Percentiles rank a stretch among this genome's conserved stretches.
Conservation (phyloP, 331 rosid species). For the Telfairia occidentalis region DNA sequence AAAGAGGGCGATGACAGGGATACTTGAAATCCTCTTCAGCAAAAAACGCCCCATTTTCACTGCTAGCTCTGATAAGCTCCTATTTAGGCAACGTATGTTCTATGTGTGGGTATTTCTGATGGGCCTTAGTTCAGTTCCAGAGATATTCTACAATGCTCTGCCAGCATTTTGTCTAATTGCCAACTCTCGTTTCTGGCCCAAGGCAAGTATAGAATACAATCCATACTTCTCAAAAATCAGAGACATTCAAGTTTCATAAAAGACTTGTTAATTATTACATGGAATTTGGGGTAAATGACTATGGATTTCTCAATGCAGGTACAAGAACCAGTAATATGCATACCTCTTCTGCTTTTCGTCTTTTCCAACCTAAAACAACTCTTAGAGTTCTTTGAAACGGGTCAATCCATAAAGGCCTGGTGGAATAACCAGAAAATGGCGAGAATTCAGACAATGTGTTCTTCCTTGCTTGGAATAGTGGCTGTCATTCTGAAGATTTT, state of each 20-base stretch:
- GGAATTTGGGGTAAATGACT: not conserved
- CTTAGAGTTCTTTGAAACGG: slow-evolving; percentile 21
- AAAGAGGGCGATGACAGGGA: slow-evolving; percentile 60
- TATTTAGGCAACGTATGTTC: slow-evolving; percentile 31
- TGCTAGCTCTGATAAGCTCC: slow-evolving; percentile 35
- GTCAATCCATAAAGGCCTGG: slow-evolving; percentile 43
- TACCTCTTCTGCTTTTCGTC: slow-evolving; percentile 19
- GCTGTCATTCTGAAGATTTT: slow-evolving; percentile 22
- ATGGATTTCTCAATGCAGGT: slow-evolving; percentile 7
- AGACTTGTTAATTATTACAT: not conserved
- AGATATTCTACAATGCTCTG: slow-evolving; percentile 39
- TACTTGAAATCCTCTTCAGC: slow-evolving; percentile 37
- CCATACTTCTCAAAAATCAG: not conserved
- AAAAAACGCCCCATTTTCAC: slow-evolving; percentile 35
- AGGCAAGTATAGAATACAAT: slow-evolving; percentile 24
- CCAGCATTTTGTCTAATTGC: slow-evolving; percentile 51
- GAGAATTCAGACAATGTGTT: slow-evolving; percentile 23
- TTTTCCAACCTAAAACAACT: slow-evolving; percentile 15
- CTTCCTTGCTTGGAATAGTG: slow-evolving; percentile 35
- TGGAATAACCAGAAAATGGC: slow-evolving; percentile 64
- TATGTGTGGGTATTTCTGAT: slow-evolving; percentile 32
- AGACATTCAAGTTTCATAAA: not conserved
- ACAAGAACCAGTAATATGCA: slow-evolving; percentile 23
- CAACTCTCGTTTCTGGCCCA: slow-evolving; percentile 49
- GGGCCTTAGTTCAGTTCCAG: slow-evolving; percentile 33